Evolutionary conservation across 1,284 basidiomycete species (phyloP).

Genomic region (Cutaneotrichosporon mucoides): DNA sequence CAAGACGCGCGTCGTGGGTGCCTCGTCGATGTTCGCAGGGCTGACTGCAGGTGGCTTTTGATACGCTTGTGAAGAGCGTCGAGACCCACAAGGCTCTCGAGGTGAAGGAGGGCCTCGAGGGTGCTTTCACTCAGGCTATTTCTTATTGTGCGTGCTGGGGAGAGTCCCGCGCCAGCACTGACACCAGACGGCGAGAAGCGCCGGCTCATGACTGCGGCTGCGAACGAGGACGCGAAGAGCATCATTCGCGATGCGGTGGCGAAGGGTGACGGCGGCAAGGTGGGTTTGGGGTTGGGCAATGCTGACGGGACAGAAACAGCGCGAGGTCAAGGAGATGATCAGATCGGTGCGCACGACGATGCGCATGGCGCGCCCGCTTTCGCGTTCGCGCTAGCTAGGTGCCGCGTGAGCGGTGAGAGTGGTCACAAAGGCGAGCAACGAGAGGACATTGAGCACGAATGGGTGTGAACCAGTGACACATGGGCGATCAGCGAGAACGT

Average conservation of each 20-base stretch:
- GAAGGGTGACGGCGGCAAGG: background rate
- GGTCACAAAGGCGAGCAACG: too few species aligned
- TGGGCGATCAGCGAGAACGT: too few species aligned
- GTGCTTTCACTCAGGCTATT: background rate
- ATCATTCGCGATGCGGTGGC: background rate
- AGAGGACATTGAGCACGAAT: too few species aligned
- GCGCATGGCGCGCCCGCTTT: background rate
- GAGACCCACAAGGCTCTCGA: background rate
- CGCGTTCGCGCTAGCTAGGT: background rate
- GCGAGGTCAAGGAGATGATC: background rate
- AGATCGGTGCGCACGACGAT: background rate
- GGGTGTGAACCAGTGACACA: too few species aligned
- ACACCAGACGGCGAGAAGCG: background rate
- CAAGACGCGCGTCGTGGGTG: conserved; percentile 1
- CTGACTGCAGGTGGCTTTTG: background rate
- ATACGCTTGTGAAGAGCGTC: background rate
- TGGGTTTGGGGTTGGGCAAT: background rate
- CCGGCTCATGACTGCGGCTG: background rate
- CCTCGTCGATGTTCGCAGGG: background rate
- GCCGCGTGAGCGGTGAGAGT: background rate
- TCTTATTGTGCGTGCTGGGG: background rate
- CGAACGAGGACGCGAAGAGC: background rate
- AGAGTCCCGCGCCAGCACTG: background rate
- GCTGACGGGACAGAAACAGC: background rate
- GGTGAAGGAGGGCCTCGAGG: background rate